Evolutionary conservation across 352 stramenopile genomes (phyloP).

Genomic region (Globisporangium solare): DNA sequence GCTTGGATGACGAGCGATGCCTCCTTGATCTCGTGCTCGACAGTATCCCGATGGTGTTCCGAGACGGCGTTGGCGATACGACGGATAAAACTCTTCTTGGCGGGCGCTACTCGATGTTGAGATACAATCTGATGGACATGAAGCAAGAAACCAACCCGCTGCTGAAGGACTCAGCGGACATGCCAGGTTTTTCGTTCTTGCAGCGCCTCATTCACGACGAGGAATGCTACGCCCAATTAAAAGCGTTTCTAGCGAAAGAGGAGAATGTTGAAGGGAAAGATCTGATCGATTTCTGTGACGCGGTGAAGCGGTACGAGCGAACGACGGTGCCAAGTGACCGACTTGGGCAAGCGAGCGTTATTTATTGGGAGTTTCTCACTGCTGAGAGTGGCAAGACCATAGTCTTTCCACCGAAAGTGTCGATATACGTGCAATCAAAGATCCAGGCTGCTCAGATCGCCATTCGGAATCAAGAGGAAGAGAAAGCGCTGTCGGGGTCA

Average conservation of each 20-base stretch:
- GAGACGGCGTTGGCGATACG: constrained; percentile 79
- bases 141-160: constrained; percentile 38
- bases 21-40: constrained; percentile 79
- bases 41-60: constrained; percentile 84
- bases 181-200: constrained; percentile 78
- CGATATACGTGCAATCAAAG: constrained; percentile 47
- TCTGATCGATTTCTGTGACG: constrained; percentile 77
- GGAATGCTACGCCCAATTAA: constrained; percentile 83
- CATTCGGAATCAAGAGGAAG: constrained; percentile 18
- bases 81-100: constrained; percentile 85
- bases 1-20: constrained; percentile 71
- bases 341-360: constrained; percentile 64
- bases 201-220: constrained; percentile 85
- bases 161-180: constrained; percentile 56
- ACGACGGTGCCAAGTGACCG: constrained; percentile 61
- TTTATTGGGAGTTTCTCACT: constrained; percentile 84
- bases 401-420: constrained; percentile 55
- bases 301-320: constrained; percentile 80
- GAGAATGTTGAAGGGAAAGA: constrained; percentile 50
- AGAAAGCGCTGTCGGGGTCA: constrained; percentile 27
- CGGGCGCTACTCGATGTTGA: constrained; percentile 74
- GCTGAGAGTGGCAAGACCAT: constrained; percentile 51
- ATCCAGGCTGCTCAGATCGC: constrained; percentile 59
- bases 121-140: constrained; percentile 66
- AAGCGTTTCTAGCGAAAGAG: constrained; percentile 67